Percentiles rank a stretch among this genome's conserved stretches.
Evolutionary conservation across 2,329 filamentous ascomycete species (phyloP).

Genomic region (Didymella sp.): DNA sequence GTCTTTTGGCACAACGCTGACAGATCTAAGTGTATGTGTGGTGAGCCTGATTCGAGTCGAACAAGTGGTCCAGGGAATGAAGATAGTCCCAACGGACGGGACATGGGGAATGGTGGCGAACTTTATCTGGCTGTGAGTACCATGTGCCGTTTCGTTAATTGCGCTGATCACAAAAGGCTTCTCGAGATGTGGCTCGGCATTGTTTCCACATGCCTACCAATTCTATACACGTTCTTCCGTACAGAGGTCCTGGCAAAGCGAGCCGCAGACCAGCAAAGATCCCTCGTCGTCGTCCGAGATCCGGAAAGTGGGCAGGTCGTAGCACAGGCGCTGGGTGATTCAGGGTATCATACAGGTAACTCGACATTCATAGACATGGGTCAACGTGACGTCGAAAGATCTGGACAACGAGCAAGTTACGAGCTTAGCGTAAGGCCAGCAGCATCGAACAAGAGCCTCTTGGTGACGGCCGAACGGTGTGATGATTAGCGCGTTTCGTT

Average conservation of each 20-base stretch:
- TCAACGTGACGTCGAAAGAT: conserved; percentile 1
- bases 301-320: conserved; percentile 13
- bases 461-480: conserved; percentile 11
- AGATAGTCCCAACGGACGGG: conserved; percentile 15
- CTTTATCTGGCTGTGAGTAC: conserved; percentile 28
- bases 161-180: conserved; percentile 14
- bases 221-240: conserved; percentile 19
- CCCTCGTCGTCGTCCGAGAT: conserved; percentile 5
- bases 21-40: conserved; percentile 19
- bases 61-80: conserved; percentile 18
- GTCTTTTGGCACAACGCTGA: background rate
- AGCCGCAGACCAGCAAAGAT: background rate
- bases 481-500: conserved; percentile 3
- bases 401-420: background rate
- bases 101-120: conserved; percentile 26
- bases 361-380: conserved; percentile 1
- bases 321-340: background rate
- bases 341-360: conserved; percentile 11
- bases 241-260: background rate
- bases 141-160: background rate
- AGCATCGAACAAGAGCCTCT: conserved; percentile 21
- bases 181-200: conserved; percentile 29
- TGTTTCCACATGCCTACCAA: conserved; percentile 25
- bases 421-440: conserved; percentile 6
- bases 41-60: conserved; percentile 26